Percentiles rank a stretch among this genome's conserved stretches.
These are phyloP conservation scores for Cladosporium oxysporum DNA, from an alignment of 2,329 filamentous ascomycete genomes.

Conservation along the genomic window DNA sequence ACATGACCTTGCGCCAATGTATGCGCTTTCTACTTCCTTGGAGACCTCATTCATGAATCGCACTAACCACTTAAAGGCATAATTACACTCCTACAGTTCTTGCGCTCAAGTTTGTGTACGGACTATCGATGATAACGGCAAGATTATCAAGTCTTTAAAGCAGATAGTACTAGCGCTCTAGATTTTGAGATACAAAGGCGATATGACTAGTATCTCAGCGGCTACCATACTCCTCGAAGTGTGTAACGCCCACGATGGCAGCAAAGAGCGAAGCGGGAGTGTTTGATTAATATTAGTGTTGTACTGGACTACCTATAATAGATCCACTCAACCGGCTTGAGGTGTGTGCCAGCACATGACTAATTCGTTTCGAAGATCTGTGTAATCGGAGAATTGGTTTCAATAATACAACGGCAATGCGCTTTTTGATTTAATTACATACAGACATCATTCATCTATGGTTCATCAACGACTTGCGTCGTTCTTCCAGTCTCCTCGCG, in stretches of 20 bases:
- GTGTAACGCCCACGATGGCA: no score
- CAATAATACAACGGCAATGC: not conserved
- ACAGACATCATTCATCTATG: constrained; percentile 12
- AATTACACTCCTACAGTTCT: not conserved
- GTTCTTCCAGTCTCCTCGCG: constrained; percentile 35
- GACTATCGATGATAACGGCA: no score
- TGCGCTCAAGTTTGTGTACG: no score
- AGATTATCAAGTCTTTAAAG: no score
- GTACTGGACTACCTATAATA: no score
- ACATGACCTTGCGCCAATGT: not conserved
- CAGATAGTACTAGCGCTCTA: no score
- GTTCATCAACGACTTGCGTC: constrained; percentile 40
- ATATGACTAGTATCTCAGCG: no score
- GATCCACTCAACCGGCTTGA: no score
- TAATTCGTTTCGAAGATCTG: not conserved
- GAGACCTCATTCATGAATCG: not conserved
- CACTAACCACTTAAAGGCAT: not conserved
- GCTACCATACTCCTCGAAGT: no score
- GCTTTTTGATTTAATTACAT: constrained; percentile 12
- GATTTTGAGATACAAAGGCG: no score
- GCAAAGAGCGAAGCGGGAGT: no score
- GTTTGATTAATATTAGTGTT: no score
- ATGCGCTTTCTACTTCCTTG: not conserved
- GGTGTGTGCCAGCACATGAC: not conserved
- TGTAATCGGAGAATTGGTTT: not conserved